Base-by-base conservation (phyloP, 495 filamentous ascomycete genomes). In the Neurospora sp. region DNA sequence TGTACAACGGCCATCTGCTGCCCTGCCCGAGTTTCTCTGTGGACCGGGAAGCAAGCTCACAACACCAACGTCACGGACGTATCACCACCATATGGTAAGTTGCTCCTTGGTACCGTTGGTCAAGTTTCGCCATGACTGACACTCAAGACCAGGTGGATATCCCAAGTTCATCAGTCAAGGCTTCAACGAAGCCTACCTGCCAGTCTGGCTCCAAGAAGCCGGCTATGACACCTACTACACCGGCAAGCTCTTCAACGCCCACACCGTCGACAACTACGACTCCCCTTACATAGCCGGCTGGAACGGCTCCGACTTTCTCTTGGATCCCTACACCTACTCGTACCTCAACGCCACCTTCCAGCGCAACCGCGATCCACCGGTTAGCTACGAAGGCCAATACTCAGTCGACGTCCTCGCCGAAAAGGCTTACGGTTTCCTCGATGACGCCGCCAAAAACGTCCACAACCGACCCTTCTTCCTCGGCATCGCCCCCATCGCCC, bases 1-100 rank as follows among this genome's bases (percentile, higher is more conserved):
- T 87, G 87, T 73, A 90, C 90, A 1, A 90, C 87, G 2, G 85
- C 90, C 14, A 81, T 91, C 14, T 92, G 90, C 78, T 92, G 90
- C 54, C 90, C 90, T 1, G 87, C 89, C 4, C 82, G 90, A 14
- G 90, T 91, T 0, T 89, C 85, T 23, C 76, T 92, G 5, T 88
- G 84, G 88, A 92, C 90, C 0, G 91, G 91, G 18, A 87, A 88
- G 75, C 84, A 87, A 42, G 89, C 90, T 2, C 91, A 93, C 78
- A 93, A 93, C 77, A 92, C 91, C 20, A 93, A 93, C 74, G 90
- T 93, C 8, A 93, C 91, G 1, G 89, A 92, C 72, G 88, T 93
- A 9, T 82, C 77, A 35, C 89, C 90, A 0, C 91, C 90, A 12
- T 86, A 88, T 74, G 88, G 89, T 88, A 80, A 71, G 78, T 66